Evolutionary conservation across 495 filamentous ascomycete genomes (phyloP), one percentile per base, ranked within the genome.

Genomic region (Neurospora sp.): DNA sequence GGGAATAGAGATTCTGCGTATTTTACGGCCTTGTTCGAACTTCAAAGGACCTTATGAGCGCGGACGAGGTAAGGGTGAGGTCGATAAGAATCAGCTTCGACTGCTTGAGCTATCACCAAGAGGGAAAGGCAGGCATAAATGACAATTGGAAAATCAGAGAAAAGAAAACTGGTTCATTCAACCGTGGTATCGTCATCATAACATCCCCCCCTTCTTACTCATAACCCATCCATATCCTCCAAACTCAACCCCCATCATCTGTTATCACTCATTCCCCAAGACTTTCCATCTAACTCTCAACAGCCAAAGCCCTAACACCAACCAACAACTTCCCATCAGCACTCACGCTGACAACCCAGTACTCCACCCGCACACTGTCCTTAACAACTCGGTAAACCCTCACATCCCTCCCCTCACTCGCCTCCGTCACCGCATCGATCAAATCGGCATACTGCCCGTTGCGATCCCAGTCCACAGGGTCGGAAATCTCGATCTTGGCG

Each of bases 281-380:
- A 11, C 35, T 37, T 37, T 14, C 59, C 40, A 10, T 31, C 69
- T 78, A 93, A 74, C 87, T 90, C 87, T 96, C 93, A 78, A 96
- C 84, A 46, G 88, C 87, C 85, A 91, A 83, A 8, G 91, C 92
- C 84, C 91, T 93, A 59, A 91, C 81, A 8, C 93, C 93, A 5
- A 97, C 88, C 73, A 97, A 69, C 81, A 82, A 76, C 75, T 85
- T 81, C 84, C 86, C 82, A 74, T 84, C 75, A 70, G 89, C 76
- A 73, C 88, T 73, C 69, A 78, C 22, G 27, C 53, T 89, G 40
- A 96, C 81, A 66, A 96, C 81, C 86, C 87, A 96, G 77, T 95
- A 96, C 82, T 95, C 91, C n/a, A 85, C 81, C 78, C 88, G 87
- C 14, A 89, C 88, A 20, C 84, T 85, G 39, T 84, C 89, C 76